Conservation (phyloP, 805 yeast genomes). For the Metschnikowia shivogae region DNA sequence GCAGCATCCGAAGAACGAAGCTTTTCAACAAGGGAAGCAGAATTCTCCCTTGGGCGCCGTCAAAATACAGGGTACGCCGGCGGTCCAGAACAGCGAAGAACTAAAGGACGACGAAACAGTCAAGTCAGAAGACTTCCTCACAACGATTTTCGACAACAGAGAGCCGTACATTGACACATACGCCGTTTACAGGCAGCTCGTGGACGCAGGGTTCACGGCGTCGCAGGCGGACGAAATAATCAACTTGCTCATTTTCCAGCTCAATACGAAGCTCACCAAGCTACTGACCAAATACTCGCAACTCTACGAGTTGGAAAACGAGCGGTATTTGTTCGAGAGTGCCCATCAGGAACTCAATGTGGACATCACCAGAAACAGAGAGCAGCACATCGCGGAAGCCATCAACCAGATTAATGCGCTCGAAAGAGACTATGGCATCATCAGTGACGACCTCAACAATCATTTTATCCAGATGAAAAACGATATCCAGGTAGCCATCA, state of each 20-base stretch:
- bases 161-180: slow-evolving; percentile 47
- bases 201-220: slow-evolving; percentile 53
- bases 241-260: slow-evolving; percentile 41
- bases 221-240: slow-evolving; percentile 60
- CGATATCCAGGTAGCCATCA: slow-evolving; percentile 76
- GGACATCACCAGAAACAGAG: slow-evolving; percentile 71
- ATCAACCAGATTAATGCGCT: slow-evolving; percentile 63
- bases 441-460: slow-evolving; percentile 69
- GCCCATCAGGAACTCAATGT: slow-evolving; percentile 83
- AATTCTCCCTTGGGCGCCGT: background rate
- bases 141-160: slow-evolving; percentile 55
- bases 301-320: slow-evolving; percentile 75
- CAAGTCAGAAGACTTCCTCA: slow-evolving; percentile 28
- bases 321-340: slow-evolving; percentile 82
- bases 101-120: slow-evolving; percentile 7
- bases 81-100: background rate
- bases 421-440: slow-evolving; percentile 65
- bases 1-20: too few relatives aligned
- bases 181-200: slow-evolving; percentile 50
- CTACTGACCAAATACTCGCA: slow-evolving; percentile 48
- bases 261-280: slow-evolving; percentile 39
- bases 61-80: background rate
- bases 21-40: too few relatives aligned
- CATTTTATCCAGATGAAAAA: slow-evolving; percentile 59
- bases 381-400: slow-evolving; percentile 61